These are phyloP conservation scores for Royoungia palumana DNA, from an alignment of 768 basidiomycete species.

Conservation along the genomic window DNA sequence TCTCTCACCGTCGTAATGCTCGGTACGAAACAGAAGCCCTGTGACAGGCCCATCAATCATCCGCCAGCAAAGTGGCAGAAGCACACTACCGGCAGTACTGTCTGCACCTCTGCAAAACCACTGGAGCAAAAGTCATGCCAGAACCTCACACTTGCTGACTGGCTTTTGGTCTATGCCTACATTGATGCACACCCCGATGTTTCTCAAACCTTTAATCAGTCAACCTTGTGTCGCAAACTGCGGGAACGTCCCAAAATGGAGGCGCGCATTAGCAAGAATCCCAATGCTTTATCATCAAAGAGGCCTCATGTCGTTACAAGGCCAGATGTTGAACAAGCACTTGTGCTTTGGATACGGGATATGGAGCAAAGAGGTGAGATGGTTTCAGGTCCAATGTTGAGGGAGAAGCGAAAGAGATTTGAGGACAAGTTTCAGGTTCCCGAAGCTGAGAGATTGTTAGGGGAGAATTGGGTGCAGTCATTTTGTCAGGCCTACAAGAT, in stretches of 20 bases:
- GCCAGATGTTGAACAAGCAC: conserved; percentile 34
- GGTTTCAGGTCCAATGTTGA: conserved; percentile 9
- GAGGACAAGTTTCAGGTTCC: conserved; percentile 30
- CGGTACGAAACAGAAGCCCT: too few relatives aligned
- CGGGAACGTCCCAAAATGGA: conserved; percentile 6
- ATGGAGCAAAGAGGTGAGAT: conserved; percentile 28
- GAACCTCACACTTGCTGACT: conserved; percentile 2
- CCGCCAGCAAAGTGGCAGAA: too few relatives aligned
- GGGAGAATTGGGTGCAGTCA: conserved; percentile 1
- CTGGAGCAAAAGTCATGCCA: too few relatives aligned
- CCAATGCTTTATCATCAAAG: conserved; percentile 30
- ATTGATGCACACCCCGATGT: conserved; percentile 5
- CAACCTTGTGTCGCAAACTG: conserved; percentile 6
- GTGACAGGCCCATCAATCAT: too few relatives aligned
- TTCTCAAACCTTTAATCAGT: conserved; percentile 6
- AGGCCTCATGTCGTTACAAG: conserved; percentile 28
- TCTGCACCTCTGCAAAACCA: too few relatives aligned
- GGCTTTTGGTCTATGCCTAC: conserved; percentile 7
- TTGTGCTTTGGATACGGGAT: conserved; percentile 31
- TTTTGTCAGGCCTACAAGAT: conserved; percentile 5
- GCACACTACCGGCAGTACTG: too few relatives aligned
- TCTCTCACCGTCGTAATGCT: too few relatives aligned
- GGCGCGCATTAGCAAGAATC: conserved; percentile 7
- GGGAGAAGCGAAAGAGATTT: conserved; percentile 15
- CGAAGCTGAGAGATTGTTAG: conserved; percentile 11